Evolutionary conservation across 495 filamentous ascomycete genomes (phyloP), one percentile per base, ranked within the genome.

Genomic region (Xylaria scruposa): DNA sequence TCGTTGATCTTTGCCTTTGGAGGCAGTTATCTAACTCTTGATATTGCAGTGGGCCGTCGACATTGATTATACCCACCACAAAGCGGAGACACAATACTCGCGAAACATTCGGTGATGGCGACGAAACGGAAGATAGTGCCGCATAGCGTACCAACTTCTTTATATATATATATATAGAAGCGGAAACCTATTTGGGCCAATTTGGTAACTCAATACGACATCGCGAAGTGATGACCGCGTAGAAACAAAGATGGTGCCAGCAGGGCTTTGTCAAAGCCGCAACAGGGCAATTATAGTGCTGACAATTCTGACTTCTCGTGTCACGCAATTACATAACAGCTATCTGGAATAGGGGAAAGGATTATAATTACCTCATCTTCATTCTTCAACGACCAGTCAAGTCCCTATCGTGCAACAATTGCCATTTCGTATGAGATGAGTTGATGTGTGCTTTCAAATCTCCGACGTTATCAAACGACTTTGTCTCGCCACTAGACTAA

Each of bases 321-420:
- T 42, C 12, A 17, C 42, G 8, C 5, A n/a, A 36, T 42, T 24
- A 36, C 42, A n/a, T 47, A 31, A 64, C 42, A 49, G 31, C 21
- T 47, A 42, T 5, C 60, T 38, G 24, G 26, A 38, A 38, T 42
- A 62, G 33, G 60, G 21, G 21, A 64, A 64, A 64, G 24, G 29
- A 17, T 26, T 29, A 51, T 53, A 51, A 65, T 46, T 47, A 42
- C 24, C 21, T 65, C 70, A 54, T 60, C 44, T 8, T 61, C 49
- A 71, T 29, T 29, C 26, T 13, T 70, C 61, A 51, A 42, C 26
- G 66, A 31, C 73, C 71, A n/a, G 74, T 38, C 79, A 83, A 76
- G 49, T 83, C 81, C 68, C 74, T 76, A 56, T 83, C 81, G 40
- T 83, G 80, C 44, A 82, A 76, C 65, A 83, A 70, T 74, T 83